Conservation (phyloP, 2,329 filamentous ascomycete genomes). For the Apiospora kogelbergensis region DNA sequence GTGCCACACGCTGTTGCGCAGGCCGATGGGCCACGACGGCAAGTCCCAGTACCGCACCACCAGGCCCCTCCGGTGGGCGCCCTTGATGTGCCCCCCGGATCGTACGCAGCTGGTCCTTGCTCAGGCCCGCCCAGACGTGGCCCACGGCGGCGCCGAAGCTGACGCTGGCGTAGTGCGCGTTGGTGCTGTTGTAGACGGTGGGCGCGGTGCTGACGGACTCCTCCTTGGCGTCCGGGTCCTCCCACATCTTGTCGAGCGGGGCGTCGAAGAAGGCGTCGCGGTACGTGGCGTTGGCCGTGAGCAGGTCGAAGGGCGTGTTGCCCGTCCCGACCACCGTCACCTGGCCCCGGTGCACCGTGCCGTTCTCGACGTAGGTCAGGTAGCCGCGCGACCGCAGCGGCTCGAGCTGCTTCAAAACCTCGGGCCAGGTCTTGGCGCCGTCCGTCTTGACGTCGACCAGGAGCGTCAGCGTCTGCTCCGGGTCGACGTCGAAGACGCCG, state of each 20-base stretch:
- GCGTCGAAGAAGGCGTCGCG: slow-evolving; percentile 68
- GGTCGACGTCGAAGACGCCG: slow-evolving; percentile 58
- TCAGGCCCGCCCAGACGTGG: slow-evolving; percentile 43
- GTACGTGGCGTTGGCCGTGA: slow-evolving; percentile 52
- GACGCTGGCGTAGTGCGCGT: slow-evolving; percentile 61
- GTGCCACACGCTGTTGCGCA: slow-evolving; percentile 58
- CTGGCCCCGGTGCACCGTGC: slow-evolving; percentile 50
- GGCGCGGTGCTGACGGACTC: slow-evolving; percentile 7
- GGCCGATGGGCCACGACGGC: slow-evolving; percentile 54
- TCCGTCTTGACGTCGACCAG: slow-evolving; percentile 70
- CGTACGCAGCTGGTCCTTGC: slow-evolving; percentile 37
- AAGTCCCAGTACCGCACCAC: slow-evolving; percentile 61
- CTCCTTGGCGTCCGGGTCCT: slow-evolving; percentile 34
- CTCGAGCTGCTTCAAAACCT: slow-evolving; percentile 54
- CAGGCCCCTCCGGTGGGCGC: slow-evolving; percentile 48
- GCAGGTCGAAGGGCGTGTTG: slow-evolving; percentile 56
- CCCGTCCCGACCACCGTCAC: slow-evolving; percentile 71
- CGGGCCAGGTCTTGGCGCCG: slow-evolving; percentile 49
- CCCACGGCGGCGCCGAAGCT: slow-evolving; percentile 51
- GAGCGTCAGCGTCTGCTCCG: slow-evolving; percentile 56
- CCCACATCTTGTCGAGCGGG: slow-evolving; percentile 46
- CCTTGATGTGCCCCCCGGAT: slow-evolving; percentile 43
- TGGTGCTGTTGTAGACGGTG: slow-evolving; percentile 42
- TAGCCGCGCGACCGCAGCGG: slow-evolving; percentile 60
- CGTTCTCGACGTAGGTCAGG: slow-evolving; percentile 53